Percentiles rank a stretch among this genome's conserved stretches.
Evolutionary conservation across 441 rosid species (phyloP).

Genomic region (Daphne laureola): DNA sequence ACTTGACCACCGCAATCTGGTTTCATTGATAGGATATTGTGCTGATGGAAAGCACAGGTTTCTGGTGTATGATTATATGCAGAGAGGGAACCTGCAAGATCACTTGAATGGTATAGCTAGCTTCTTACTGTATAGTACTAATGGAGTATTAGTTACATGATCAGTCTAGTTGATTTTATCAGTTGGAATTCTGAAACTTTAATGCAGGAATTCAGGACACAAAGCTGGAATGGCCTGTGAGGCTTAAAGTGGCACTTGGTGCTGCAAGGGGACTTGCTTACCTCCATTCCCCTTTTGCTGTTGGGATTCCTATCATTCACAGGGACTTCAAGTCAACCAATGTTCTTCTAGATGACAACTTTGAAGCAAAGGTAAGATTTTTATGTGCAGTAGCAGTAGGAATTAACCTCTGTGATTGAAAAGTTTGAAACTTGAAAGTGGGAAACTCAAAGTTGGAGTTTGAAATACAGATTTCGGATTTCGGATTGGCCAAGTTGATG

Average conservation of each 20-base stretch:
- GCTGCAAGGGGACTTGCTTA: conserved; percentile 88
- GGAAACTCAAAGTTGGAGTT: conserved; percentile 10
- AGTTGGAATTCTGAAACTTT: conserved; percentile 9
- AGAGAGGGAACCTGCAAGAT: conserved; percentile 93
- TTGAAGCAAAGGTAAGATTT: conserved; percentile 69
- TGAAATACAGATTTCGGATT: conserved; percentile 67
- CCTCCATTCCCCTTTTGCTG: conserved; percentile 77
- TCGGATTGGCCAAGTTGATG: conserved; percentile 94
- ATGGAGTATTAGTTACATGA: too few relatives aligned
- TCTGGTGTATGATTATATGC: conserved; percentile 88
- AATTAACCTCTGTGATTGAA: neutral
- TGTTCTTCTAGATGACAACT: conserved; percentile 60
- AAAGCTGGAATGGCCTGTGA: conserved; percentile 70
- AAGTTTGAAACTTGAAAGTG: conserved; percentile 1
- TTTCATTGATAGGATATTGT: conserved; percentile 78
- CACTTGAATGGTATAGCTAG: conserved; percentile 81
- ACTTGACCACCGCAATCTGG: conserved; percentile 84
- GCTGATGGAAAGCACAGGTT: conserved; percentile 90
- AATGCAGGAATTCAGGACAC: conserved; percentile 63
- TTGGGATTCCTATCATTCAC: conserved; percentile 86
- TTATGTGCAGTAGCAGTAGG: neutral
- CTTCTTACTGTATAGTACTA: conserved; percentile 6
- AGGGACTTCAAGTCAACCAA: conserved; percentile 92
- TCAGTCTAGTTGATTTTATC: conserved; percentile 6
- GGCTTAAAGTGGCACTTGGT: conserved; percentile 79